Evolutionary conservation across 495 filamentous ascomycete genomes (phyloP).

Genomic region (Aspergillus kassunensis): DNA sequence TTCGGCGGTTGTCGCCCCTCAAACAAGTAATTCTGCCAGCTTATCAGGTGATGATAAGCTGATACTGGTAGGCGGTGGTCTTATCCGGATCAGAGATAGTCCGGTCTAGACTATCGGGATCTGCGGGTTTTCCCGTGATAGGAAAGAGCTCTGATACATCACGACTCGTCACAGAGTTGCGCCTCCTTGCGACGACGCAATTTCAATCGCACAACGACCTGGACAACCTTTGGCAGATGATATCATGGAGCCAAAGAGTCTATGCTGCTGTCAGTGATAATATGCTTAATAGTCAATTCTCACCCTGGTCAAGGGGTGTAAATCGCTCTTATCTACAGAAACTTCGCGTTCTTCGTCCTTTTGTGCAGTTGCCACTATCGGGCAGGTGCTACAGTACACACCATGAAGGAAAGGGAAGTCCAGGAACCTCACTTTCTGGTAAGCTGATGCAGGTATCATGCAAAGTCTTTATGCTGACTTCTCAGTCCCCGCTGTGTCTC

Average conservation of each 20-base stretch:
- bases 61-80: slow-evolving; percentile 24
- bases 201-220: slow-evolving; percentile 10
- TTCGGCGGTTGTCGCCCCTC: neutral
- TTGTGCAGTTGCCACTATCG: slow-evolving; percentile 13
- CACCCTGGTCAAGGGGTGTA: slow-evolving; percentile 36
- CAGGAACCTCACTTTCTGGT: slow-evolving; percentile 36
- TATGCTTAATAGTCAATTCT: slow-evolving; percentile 29
- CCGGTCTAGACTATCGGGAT: slow-evolving; percentile 6
- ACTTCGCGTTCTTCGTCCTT: slow-evolving; percentile 20
- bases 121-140: slow-evolving; percentile 35
- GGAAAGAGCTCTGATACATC: slow-evolving; percentile 11
- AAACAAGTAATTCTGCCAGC: slow-evolving; percentile 1
- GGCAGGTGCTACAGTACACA: slow-evolving; percentile 25
- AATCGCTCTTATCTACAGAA: slow-evolving; percentile 27
- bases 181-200: neutral
- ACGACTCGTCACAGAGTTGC: slow-evolving; percentile 1
- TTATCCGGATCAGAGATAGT: slow-evolving; percentile 16
- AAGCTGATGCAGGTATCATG: neutral
- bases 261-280: neutral
- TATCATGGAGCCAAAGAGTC: slow-evolving; percentile 15
- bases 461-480: slow-evolving; percentile 19
- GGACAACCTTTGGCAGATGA: too few species aligned
- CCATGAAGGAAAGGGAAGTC: slow-evolving; percentile 15
- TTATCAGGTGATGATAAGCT: slow-evolving; percentile 21
- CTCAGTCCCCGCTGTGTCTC: slow-evolving; percentile 54